Evolutionary conservation across 2,329 filamentous ascomycete species (phyloP), one percentile per base, ranked within the genome.

Genomic region (Neurospora sp.): DNA sequence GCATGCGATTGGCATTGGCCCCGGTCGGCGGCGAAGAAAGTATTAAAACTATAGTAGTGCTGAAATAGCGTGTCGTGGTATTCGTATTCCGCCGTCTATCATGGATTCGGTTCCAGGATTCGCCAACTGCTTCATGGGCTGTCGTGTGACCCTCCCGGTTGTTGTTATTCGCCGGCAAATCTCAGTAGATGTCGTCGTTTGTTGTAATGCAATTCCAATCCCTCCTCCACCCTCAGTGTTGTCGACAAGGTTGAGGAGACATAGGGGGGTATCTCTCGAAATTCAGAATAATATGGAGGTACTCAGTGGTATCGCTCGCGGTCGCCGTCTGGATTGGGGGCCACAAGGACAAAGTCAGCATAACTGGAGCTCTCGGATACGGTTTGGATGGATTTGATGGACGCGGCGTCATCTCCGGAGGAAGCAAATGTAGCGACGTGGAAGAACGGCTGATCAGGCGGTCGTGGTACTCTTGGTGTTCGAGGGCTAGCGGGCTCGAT

Each of bases 261-360:
- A 66, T 38, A 11, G 66, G 28, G 37, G 28, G 40, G 23, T 33
- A 33, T 36, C 28, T 36, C 28, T 62, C 23, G 6, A 62, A 52
- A 17, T 62, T 62, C 52, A 62, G 5, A 62, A 28, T 33, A 33
- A 5, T 62, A 6, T 57, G 4, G 46, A 33, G 39, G 38, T 57
- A 66, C 66, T 75, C 79, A 80, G 71, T 73, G 75, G 72, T 80
- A 77, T 74, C 78, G 78, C 74, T 82, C 80, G 75, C 79, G 74
- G 71, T 80, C 81, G 75, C 81, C 81, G 78, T 83, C 81, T 83
- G 73, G 70, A 62, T 78, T 76, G 75, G 77, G 73, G 52, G 52
- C 23, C 74, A 81, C 77, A 76, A 81, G 74, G 66, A 80, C 78
- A 79, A 79, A 78, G 81, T 82, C 79, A 82, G 81, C 77, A 80